These are phyloP conservation scores for Cadophora sp. DNA, from an alignment of 2,329 filamentous ascomycete genomes.

Conservation along the genomic window DNA sequence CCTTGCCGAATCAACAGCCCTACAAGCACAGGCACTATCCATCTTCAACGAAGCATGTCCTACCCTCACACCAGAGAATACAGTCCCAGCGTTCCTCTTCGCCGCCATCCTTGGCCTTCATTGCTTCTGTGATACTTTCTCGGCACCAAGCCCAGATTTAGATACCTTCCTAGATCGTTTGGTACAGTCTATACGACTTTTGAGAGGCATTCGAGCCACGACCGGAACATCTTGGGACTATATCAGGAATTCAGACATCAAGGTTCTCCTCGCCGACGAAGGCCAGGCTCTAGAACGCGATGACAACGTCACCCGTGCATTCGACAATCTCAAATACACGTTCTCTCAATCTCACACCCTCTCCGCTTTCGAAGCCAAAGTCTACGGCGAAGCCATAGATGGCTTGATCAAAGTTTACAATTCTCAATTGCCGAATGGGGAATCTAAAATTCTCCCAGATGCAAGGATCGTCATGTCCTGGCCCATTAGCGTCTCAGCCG, in stretches of 20 bases:
- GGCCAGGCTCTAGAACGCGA: conserved; percentile 1
- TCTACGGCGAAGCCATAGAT: conserved; percentile 25
- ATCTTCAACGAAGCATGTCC: conserved; percentile 41
- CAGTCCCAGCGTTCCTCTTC: conserved; percentile 43
- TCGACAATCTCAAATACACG: conserved; percentile 10
- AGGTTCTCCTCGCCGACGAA: conserved; percentile 30
- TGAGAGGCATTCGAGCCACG: conserved; percentile 41
- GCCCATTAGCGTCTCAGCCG: conserved; percentile 45
- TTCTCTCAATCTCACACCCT: conserved; percentile 18
- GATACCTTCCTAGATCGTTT: conserved; percentile 41
- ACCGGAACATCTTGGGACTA: conserved; percentile 33
- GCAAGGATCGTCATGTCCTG: conserved; percentile 43
- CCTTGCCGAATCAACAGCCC: conserved; percentile 42
- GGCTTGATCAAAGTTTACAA: conserved; percentile 31
- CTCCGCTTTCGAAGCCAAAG: conserved; percentile 1
- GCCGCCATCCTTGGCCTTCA: conserved; percentile 44
- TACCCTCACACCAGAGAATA: conserved; percentile 33
- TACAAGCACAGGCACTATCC: conserved; percentile 42
- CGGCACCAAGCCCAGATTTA: conserved; percentile 41
- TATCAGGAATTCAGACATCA: conserved; percentile 39
- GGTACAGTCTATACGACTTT: conserved; percentile 39
- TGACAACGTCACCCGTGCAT: conserved; percentile 7
- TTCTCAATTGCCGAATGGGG: conserved; percentile 5
- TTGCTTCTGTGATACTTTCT: conserved; percentile 47
- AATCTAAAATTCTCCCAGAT: neutral